phyloP scores from a whole-genome alignment of 1,139 yeast species.

The Lodderomyces orthopsilosis region DNA sequence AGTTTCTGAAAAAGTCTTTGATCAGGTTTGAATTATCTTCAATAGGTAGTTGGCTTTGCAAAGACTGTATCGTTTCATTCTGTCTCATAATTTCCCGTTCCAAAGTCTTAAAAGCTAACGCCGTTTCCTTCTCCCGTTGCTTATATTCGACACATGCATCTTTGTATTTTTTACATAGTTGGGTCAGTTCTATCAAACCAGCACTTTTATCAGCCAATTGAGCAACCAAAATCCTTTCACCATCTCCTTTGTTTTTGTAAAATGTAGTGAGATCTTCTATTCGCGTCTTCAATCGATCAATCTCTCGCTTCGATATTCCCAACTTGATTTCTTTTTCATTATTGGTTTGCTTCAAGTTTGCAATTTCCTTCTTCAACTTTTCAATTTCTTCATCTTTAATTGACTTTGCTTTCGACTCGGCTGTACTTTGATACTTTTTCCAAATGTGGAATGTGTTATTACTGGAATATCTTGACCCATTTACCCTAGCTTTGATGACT shows the following conservation, averaged over 20 bases:
- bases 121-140: not conserved
- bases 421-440: not conserved
- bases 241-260: not conserved
- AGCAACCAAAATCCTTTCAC: not conserved
- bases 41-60: not conserved
- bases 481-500: slow-evolving; percentile 15
- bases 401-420: slow-evolving; percentile 15
- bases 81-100: slow-evolving; percentile 6
- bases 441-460: not conserved
- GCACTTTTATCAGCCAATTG: slow-evolving; percentile 1
- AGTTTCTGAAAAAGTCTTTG: slow-evolving; percentile 10
- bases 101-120: slow-evolving; percentile 1
- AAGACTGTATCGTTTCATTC: not conserved
- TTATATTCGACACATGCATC: not conserved
- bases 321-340: not conserved
- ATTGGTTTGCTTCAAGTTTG: slow-evolving; percentile 3
- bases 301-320: not conserved
- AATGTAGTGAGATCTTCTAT: not conserved
- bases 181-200: not conserved
- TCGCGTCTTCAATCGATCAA: not conserved
- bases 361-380: slow-evolving; percentile 15
- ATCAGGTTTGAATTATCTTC: not conserved
- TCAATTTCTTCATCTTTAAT: slow-evolving; percentile 23
- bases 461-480: not conserved
- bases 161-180: not conserved